Base-by-base conservation (phyloP, 2,329 filamentous ascomycete species). In the Cordyceps fumosorosea region DNA sequence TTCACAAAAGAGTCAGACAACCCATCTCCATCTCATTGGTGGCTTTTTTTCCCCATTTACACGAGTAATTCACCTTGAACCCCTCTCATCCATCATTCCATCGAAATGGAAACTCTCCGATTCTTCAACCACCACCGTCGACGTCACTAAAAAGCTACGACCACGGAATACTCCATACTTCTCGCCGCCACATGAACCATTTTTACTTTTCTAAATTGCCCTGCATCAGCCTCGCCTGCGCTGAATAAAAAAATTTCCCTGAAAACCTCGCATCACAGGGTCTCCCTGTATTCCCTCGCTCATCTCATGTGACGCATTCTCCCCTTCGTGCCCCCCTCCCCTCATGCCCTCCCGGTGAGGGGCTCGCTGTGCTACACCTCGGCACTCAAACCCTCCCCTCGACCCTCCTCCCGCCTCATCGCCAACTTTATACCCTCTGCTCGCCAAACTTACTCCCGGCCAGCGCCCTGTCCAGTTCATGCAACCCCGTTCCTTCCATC, bases 11-110 rank as follows among this genome's bases (percentile, higher is more conserved):
- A 54, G 51, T 40, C 34, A 54, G 52, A 14, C 34, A 47, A 47
- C 44, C 29, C 20, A 14, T 22, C 20, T 42, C 29, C 12, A 10
- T 48, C 42, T 37, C 42, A 58, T 58, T 58, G 56, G 56, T 58
- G 56, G 56, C 29, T 34, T 56, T 47, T 44, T 34, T 32, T 47
- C 44, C n/a, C 44, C n/a, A 20, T 22, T 45, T 45, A 29, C 53
- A n/a, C 56, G 56, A 58, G 56, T 58, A 58, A 58, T 58, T 58
- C 16, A 58, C 7, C 34, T 8, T 37, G 16, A 20, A n/a, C n/a
- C 44, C 22, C 22, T 48, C 14, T 14, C 22, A 22, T 48, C 34
- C 22, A 10, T 42, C 20, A 56, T 56, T 26, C 40, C 45, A 26
- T 16, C 3, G 16, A 47, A 32, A 56, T 20, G 29, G 18, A 32